Evolutionary conservation across 768 basidiomycete genomes (phyloP).

Genomic region (Kwoniella shandongensis): DNA sequence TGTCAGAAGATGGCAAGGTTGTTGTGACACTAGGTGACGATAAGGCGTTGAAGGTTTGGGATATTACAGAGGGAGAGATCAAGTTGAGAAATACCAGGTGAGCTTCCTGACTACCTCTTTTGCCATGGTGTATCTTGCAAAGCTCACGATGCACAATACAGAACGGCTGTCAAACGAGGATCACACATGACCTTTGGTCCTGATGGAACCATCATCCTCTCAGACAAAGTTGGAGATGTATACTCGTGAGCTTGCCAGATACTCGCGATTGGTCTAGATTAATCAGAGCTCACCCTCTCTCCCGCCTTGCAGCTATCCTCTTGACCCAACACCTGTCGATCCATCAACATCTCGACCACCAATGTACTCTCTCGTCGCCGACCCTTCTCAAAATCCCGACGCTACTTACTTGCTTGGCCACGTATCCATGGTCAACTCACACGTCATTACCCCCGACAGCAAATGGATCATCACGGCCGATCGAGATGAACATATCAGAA

Average conservation of each 20-base stretch:
- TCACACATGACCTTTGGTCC: constrained; percentile 67
- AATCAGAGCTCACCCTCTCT: not conserved
- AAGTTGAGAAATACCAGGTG: constrained; percentile 66
- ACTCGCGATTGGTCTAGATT: not conserved
- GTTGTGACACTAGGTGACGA: constrained; percentile 72
- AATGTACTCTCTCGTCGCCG: constrained; percentile 34
- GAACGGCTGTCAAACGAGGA: constrained; percentile 80
- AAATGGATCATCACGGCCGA: constrained; percentile 83
- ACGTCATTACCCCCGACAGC: constrained; percentile 66
- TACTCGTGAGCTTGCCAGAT: constrained; percentile 62
- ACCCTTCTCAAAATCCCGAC: constrained; percentile 52
- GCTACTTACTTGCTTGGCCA: constrained; percentile 60
- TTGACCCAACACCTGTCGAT: constrained; percentile 17
- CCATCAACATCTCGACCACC: constrained; percentile 56
- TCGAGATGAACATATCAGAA: constrained; percentile 90
- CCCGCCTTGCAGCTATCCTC: constrained; percentile 9
- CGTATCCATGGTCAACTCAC: constrained; percentile 75
- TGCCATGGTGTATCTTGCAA: constrained; percentile 8
- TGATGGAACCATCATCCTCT: constrained; percentile 69
- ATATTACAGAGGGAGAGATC: constrained; percentile 58
- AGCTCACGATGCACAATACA: constrained; percentile 44
- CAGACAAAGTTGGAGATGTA: constrained; percentile 94
- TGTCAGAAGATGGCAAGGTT: constrained; percentile 34
- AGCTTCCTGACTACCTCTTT: constrained; percentile 25
- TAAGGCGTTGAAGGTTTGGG: constrained; percentile 77